Percentiles rank a stretch among this genome's conserved stretches.
Evolutionary conservation across 352 stramenopile species (phyloP).

Genomic region (Aphanomyces astaci): DNA sequence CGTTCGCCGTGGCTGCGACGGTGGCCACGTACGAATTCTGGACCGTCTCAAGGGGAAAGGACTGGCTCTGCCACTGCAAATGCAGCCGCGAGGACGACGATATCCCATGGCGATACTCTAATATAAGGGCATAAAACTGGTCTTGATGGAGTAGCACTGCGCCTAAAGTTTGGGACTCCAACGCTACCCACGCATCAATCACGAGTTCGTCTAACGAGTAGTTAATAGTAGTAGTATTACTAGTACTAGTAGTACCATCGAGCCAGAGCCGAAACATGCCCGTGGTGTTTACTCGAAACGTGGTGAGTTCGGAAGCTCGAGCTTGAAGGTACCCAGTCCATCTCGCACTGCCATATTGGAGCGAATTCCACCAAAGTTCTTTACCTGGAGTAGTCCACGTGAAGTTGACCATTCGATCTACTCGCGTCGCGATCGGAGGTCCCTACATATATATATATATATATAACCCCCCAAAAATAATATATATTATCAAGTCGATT

Average conservation of each 20-base stretch:
- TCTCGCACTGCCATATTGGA: conserved; percentile 48
- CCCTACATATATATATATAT: conserved; percentile 1
- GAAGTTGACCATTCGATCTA: conserved; percentile 66
- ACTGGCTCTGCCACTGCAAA: conserved; percentile 6
- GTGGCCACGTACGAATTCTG: not conserved
- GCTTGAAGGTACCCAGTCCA: conserved; percentile 64
- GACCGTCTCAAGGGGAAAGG: conserved; percentile 1
- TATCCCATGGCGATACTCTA: conserved; percentile 42
- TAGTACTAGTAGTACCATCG: conserved; percentile 18
- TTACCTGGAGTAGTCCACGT: conserved; percentile 46
- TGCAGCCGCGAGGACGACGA: not conserved
- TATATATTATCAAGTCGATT: too few relatives aligned
- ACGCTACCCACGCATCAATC: conserved; percentile 45
- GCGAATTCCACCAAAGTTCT: conserved; percentile 38
- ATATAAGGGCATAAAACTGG: conserved; percentile 38
- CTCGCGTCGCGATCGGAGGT: conserved; percentile 32
- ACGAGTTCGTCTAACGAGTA: conserved; percentile 34
- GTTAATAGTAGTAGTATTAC: not conserved
- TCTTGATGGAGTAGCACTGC: conserved; percentile 26
- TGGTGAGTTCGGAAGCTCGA: conserved; percentile 33
- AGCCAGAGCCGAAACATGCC: conserved; percentile 60
- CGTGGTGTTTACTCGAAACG: conserved; percentile 39
- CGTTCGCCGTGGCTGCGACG: not conserved
- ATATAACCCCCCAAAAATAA: too few relatives aligned
- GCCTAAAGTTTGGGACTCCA: conserved; percentile 27